Evolutionary conservation across 257 asterid species (phyloP), one percentile per base, ranked within the genome.

Genomic region (Lantana camara): DNA sequence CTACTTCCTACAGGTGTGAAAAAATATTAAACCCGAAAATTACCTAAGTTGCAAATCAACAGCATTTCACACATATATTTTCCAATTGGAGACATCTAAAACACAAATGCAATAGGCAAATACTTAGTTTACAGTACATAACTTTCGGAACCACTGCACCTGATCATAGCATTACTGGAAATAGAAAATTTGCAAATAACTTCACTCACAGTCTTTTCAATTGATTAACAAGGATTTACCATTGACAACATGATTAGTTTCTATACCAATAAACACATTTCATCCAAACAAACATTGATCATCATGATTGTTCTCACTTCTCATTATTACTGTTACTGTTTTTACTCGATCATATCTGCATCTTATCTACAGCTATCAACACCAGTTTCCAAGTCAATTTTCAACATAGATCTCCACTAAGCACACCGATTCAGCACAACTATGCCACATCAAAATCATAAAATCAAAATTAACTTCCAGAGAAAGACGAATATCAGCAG

Each of bases 371-470:
- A 64, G 30, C 41, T 21, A 29, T 24, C 40, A 21, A 47, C 51
- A 63, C 47, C 67, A 47, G 54, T 37, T 44, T 58, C 59, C 8
- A 41, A 64, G 57, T 54, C 69, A 49, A 66, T 37, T 17, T 49
- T 57, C 51, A 38, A 60, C 37, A n/a, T 13, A 69, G 81, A 77
- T 77, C 81, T 69, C 47, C 23, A 24, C 17, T 19, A 46, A 29
- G 6, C 37, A 73, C 48, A 20, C 17, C n/a, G 63, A 67, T 51
- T 60, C 15, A 55, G 22, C 54, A 57, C n/a, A 59, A 21, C 3
- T 49, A 55, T 24, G 65, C 67, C 72, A 59, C 63, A 34, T 63
- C 57, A 24, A 40, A 52, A 47, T 27, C 6, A 22, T 9, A 7
- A 54, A n/a, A n/a, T 14, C 1, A 34, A 22, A 37, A 32, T 20